Base-by-base conservation (phyloP, 352 stramenopile genomes). In the Plasmopara viticola region DNA sequence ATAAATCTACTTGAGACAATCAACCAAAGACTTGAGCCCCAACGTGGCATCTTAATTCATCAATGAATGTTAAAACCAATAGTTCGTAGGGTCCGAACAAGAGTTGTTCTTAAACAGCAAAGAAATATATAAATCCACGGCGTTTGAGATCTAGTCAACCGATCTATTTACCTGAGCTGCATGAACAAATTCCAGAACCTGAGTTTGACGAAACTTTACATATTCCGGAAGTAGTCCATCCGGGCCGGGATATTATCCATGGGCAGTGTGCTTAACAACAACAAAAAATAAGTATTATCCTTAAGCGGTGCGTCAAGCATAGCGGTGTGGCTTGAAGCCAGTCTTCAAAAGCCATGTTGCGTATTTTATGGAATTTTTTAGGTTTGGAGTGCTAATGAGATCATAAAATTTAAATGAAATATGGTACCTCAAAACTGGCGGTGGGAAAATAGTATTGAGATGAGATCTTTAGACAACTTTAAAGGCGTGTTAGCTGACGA, bases 341-440 rank as follows among this genome's bases (percentile, higher is more conserved):
- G 28, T 31, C 0, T 41, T 29, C 44, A 29, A 14, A 30, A 1
- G 7, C 44, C 41, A 29, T 17, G 4, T 49, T n/a, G 13, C 29
- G 14, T 8, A n/a, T n/a, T n/a, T n/a, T n/a, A n/a, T n/a, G n/a
- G n/a, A 44, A 50, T 50, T 5, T 34, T 51, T 47, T 5, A 13
- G 2, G 1, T 9, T 57, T 33, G 10, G 50, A 57, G 0, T 30
- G 31, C 9, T 18, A 2, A 28, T 28, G 6, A 57, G 33, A 17
- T 57, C 31, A 35, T 17, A 9, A 6, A 33, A 45, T 13, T 46
- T 20, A 3, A 35, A 57, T 30, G 46, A 42, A 51, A 57, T 0
- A 57, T 7, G 3, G 17, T 45, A 12, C 41, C 42, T 42, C 51
- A 47, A 38, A 51, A 57, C 15, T 20, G 6, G 6, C 51, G 42